These are phyloP conservation scores for Neonectria hederae DNA, from an alignment of 2,329 filamentous ascomycete species.

Conservation along the genomic window DNA sequence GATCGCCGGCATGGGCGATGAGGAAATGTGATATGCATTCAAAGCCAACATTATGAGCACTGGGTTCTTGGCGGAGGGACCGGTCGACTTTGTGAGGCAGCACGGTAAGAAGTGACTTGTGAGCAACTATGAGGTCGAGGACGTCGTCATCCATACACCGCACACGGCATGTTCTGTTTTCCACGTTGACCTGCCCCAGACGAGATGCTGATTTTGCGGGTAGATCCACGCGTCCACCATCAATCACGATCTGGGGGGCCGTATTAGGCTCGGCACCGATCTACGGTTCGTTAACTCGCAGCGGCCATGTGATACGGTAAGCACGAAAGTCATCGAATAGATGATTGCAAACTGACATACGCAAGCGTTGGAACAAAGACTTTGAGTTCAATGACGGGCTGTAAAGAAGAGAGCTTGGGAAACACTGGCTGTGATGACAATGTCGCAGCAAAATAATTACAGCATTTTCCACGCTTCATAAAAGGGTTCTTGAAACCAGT, in stretches of 20 bases:
- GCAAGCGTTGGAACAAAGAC: slow-evolving; percentile 34
- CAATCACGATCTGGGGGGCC: slow-evolving; percentile 60
- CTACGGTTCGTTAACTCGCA: slow-evolving; percentile 64
- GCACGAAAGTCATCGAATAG: slow-evolving; percentile 6
- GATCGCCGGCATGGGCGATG: slow-evolving; percentile 59
- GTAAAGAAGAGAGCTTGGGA: not conserved
- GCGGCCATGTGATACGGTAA: slow-evolving; percentile 59
- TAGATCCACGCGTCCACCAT: slow-evolving; percentile 67
- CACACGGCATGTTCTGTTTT: slow-evolving; percentile 41
- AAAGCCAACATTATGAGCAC: slow-evolving; percentile 69
- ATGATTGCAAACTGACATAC: not conserved
- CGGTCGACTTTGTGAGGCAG: slow-evolving; percentile 49
- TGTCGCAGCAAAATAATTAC: no score
- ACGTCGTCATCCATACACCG: slow-evolving; percentile 53
- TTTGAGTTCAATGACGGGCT: slow-evolving; percentile 34
- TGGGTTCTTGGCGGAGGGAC: slow-evolving; percentile 62
- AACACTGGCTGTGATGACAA: no score
- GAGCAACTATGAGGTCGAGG: slow-evolving; percentile 52
- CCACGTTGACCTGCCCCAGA: not conserved
- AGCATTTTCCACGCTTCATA: no score
- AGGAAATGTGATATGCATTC: slow-evolving; percentile 62
- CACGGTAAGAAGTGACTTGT: slow-evolving; percentile 49
- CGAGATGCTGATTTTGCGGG: not conserved
- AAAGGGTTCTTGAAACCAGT: no score
- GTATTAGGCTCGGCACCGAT: slow-evolving; percentile 65